Percentiles rank a stretch among this genome's conserved stretches.
phyloP scores from a whole-genome alignment of 1,284 basidiomycete species.

The Cryptococcus maquisensis region DNA sequence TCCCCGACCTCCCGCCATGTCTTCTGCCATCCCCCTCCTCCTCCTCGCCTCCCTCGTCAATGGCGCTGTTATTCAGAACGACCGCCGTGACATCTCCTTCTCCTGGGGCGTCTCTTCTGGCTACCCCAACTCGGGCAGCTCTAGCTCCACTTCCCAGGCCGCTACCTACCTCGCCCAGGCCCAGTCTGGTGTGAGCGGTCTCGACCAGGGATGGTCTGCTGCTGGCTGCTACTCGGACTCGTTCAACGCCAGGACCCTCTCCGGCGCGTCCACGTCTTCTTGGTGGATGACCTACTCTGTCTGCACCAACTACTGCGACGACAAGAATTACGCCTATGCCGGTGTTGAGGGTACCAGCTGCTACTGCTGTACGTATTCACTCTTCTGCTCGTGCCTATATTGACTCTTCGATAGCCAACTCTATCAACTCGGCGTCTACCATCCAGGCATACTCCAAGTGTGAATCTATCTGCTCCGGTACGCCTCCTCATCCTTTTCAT shows the following conservation, averaged over 20 bases:
- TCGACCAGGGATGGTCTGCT: slow-evolving; percentile 12
- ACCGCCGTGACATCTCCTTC: background rate
- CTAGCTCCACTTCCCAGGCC: background rate
- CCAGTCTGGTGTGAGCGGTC: slow-evolving; percentile 1
- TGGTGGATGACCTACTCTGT: slow-evolving; percentile 11
- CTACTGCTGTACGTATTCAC: background rate
- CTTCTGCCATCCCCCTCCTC: background rate
- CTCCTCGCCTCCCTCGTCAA: background rate
- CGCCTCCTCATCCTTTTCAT: no score
- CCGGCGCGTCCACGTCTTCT: slow-evolving; percentile 5
- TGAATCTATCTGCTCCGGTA: no score
- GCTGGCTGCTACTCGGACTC: slow-evolving; percentile 19
- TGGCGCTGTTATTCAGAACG: background rate
- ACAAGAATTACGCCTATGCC: slow-evolving; percentile 10
- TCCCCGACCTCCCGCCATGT: background rate
- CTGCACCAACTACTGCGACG: slow-evolving; percentile 9
- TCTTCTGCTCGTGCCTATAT: background rate
- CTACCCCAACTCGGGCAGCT: background rate
- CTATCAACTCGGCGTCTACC: slow-evolving; percentile 16
- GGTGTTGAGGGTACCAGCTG: slow-evolving; percentile 1
- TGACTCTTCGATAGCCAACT: background rate
- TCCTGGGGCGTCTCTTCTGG: no score
- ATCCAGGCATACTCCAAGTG: slow-evolving; percentile 12
- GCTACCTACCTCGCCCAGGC: background rate
- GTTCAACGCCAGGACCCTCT: slow-evolving; percentile 10